A percentile compares a stretch with the other conserved stretches of the same genome.
These are phyloP conservation scores for Paspalum vaginatum DNA, from an alignment of 176 grass and related monocot genomes.

Conservation along the genomic window DNA sequence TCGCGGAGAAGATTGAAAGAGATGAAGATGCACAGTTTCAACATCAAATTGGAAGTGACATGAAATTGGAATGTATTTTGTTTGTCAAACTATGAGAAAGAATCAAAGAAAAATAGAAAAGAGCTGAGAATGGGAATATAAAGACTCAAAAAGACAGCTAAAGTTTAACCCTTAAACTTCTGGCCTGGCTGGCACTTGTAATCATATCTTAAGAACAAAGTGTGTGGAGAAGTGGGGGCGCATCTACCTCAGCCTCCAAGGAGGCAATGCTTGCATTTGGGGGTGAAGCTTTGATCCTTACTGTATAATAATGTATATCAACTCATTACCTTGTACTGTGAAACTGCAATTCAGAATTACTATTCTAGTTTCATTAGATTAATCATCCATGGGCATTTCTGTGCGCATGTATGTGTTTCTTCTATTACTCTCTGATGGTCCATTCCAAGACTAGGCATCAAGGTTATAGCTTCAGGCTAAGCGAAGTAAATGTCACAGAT, in stretches of 20 bases:
- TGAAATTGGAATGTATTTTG: not conserved
- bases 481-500: not conserved
- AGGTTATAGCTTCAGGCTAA: not conserved
- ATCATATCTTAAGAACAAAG: constrained; percentile 2
- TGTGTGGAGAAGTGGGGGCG: not conserved
- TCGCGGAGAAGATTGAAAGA: constrained; percentile 48
- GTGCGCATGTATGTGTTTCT: not conserved
- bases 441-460: not conserved
- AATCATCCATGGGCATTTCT: not conserved
- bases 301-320: not conserved
- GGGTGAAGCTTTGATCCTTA: not conserved
- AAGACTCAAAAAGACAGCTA: not conserved
- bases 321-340: not conserved
- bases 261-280: not conserved
- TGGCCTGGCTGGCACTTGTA: not conserved
- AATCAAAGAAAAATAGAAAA: constrained; percentile 4
- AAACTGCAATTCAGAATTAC: not conserved
- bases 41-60: not conserved
- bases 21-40: constrained; percentile 33
- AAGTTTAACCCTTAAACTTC: not conserved
- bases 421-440: not conserved
- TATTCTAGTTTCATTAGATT: not conserved
- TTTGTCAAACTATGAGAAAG: not conserved
- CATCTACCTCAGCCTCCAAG: not conserved
- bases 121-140: not conserved